Percentiles rank a stretch among this genome's conserved stretches.
Conservation (phyloP, 305 asterid species). For the Rubia peregrina region DNA sequence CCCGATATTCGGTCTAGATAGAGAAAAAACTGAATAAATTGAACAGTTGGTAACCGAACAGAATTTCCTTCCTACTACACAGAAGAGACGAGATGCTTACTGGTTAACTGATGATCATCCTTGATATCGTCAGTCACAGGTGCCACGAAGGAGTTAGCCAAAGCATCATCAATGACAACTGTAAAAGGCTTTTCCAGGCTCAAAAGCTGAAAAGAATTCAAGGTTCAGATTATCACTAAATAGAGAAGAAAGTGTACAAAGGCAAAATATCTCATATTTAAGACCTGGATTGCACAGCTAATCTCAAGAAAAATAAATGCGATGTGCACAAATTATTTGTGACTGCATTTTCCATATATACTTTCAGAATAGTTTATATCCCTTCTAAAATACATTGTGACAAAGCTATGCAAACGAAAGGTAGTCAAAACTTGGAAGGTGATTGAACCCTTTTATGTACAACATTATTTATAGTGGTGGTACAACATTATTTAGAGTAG, state of each 20-base stretch:
- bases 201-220: conserved; percentile 44
- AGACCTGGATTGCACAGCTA: not conserved
- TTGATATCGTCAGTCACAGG: conserved; percentile 70
- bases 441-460: not conserved
- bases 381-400: not conserved
- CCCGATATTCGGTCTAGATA: not conserved
- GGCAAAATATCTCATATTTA: not conserved
- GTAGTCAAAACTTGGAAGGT: not conserved
- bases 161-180: conserved; percentile 77
- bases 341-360: not conserved
- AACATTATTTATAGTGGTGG: too few species aligned
- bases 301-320: not conserved
- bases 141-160: conserved; percentile 81
- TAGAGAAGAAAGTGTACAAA: not conserved
- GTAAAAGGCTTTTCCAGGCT: conserved; percentile 76
- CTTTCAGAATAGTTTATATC: too few species aligned
- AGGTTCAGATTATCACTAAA: not conserved
- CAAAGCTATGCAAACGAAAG: too few species aligned
- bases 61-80: not conserved
- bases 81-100: conserved; percentile 40
- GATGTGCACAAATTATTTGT: not conserved
- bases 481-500: not conserved
- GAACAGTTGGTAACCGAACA: not conserved
- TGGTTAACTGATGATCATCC: conserved; percentile 60
- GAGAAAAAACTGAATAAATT: not conserved